Evolutionary conservation across 164 flowering plant species (phyloP), one percentile per base, ranked within the genome.

Genomic region (Stephania japonica): DNA sequence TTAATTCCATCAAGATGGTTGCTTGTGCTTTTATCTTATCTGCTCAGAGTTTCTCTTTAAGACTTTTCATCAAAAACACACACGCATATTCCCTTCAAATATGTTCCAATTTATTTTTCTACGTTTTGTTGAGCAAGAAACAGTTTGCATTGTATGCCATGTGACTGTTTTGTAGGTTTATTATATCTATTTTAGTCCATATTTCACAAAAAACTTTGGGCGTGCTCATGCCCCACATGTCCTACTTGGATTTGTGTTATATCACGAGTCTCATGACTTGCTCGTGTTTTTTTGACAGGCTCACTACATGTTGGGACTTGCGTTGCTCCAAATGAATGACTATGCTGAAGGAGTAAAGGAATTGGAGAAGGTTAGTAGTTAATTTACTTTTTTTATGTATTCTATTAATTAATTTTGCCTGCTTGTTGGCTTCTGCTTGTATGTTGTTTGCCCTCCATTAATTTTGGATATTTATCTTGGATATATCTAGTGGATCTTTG

Each of bases 221-320:
- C 16, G 10, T 47, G 53, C 53, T 56, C n/a, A 18, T 56, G 0
- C 7, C 7, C n/a, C 18, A 56, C 5, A 56, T 56, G n/a, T 56
- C 23, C 63, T 56, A 16, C 21, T 56, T 56, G 63, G 23, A 56
- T 56, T n/a, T 21, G n/a, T 56, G 8, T 14, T 16, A 2, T 56
- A 7, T 56, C 63, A 56, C 6, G 7, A 56, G 23, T 56, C 16
- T 71, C 8, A 6, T 16, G 12, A 25, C 32, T n/a, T 68, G 70
- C 19, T 53, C 12, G 19, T 65, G 12, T 38, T 14, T 82, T 14
- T 38, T 14, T 82, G 65, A 56, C 84, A 94, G 98, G 97, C 83
- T 1, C 95, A 89, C 75, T 94, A 91, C 79, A 85, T 91, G 89
- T 75, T 94, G 32, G 98, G 97, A 69, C 90, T 91, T 72, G 92